These are phyloP conservation scores for Camellia granthamiana DNA, from an alignment of 148 eudicot species.

Conservation along the genomic window DNA sequence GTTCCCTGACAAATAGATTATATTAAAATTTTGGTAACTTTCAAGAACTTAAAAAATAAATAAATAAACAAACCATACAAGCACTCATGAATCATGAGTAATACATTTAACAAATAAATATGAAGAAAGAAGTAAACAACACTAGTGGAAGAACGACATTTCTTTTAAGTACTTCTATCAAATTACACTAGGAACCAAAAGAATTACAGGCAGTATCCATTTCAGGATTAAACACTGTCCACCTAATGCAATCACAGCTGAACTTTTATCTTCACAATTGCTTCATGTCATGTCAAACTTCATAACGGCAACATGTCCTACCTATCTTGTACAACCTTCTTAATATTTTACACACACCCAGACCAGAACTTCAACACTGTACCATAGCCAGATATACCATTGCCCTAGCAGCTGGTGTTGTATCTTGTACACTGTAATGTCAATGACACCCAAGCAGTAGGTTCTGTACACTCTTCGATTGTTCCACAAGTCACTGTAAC, in stretches of 20 bases:
- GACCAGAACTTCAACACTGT: background rate
- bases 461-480: background rate
- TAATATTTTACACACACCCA: background rate
- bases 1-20: constrained; percentile 66
- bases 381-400: background rate
- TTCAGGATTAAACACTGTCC: background rate
- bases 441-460: background rate
- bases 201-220: background rate
- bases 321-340: background rate
- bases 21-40: constrained; percentile 14
- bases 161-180: background rate
- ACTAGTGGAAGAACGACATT: background rate
- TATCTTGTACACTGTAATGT: background rate
- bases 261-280: background rate
- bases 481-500: background rate
- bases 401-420: background rate
- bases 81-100: background rate
- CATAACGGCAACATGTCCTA: background rate
- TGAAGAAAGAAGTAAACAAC: background rate
- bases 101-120: background rate
- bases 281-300: background rate
- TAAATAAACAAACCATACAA: background rate
- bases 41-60: background rate
- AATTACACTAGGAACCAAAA: background rate
- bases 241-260: background rate